These are phyloP conservation scores for Fagus sylvatica DNA, from an alignment of 306 rosid genomes.

Conservation along the genomic window DNA sequence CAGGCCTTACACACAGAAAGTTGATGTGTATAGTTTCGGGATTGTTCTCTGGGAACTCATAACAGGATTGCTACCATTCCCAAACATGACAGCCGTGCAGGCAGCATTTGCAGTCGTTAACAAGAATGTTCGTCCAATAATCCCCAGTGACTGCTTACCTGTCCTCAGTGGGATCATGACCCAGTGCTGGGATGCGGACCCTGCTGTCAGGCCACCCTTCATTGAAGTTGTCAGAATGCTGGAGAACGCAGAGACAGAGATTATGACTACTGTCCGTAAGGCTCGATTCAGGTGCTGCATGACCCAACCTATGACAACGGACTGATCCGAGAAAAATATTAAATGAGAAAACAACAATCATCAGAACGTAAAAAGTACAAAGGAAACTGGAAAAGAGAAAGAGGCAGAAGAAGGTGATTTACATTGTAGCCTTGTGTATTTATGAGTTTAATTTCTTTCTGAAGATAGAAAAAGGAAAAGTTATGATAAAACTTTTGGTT, in stretches of 20 bases:
- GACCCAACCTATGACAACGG: slow-evolving; percentile 82
- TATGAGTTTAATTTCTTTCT: slow-evolving; percentile 53
- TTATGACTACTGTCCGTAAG: slow-evolving; percentile 89
- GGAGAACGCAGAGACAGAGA: slow-evolving; percentile 82
- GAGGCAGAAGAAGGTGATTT: slow-evolving; percentile 41
- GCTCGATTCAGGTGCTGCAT: slow-evolving; percentile 98
- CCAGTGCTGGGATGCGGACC: slow-evolving; percentile 96
- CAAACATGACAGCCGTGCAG: slow-evolving; percentile 98
- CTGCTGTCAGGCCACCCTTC: slow-evolving; percentile 87
- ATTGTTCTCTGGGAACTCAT: slow-evolving; percentile 98
- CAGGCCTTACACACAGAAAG: slow-evolving; percentile 94
- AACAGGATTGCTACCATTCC: slow-evolving; percentile 94
- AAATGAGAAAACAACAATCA: slow-evolving; percentile 27
- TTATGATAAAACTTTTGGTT: slow-evolving; percentile 25
- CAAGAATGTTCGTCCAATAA: slow-evolving; percentile 77
- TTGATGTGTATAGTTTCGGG: slow-evolving; percentile 94
- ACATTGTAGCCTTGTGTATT: slow-evolving; percentile 55
- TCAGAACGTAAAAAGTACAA: slow-evolving; percentile 34
- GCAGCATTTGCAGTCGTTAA: slow-evolving; percentile 98
- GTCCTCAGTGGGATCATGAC: slow-evolving; percentile 91
- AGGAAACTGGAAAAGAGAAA: slow-evolving; percentile 34
- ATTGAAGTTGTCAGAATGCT: slow-evolving; percentile 86
- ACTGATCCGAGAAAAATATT: slow-evolving; percentile 51
- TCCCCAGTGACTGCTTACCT: slow-evolving; percentile 82
- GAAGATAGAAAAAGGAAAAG: slow-evolving; percentile 13